Percentiles rank a stretch among this genome's conserved stretches.
phyloP scores from a whole-genome alignment of 192 early-diverging fungal genomes.

The Radiomyces spectabilis region DNA sequence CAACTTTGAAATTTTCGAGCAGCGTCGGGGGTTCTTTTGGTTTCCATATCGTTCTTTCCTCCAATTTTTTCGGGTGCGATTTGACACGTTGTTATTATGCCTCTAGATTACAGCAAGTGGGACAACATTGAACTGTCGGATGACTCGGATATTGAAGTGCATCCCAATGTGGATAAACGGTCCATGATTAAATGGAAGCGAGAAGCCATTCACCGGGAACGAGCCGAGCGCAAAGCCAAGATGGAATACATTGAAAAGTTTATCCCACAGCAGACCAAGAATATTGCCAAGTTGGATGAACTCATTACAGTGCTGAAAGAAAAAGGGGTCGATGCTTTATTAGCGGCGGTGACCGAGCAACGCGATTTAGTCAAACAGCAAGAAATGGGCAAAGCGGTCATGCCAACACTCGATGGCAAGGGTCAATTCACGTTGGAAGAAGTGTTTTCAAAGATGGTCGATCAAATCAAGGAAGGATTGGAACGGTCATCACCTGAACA shows the following conservation, averaged over 20 bases:
- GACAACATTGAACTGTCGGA: slow-evolving; percentile 93
- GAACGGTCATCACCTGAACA: slow-evolving; percentile 7
- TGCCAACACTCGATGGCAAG: neutral
- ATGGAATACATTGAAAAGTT: slow-evolving; percentile 36
- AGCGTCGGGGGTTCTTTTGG: neutral
- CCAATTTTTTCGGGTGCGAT: no score
- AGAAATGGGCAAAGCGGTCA: neutral
- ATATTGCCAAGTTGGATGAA: slow-evolving; percentile 11
- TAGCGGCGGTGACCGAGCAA: slow-evolving; percentile 5
- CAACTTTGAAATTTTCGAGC: neutral
- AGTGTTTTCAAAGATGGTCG: slow-evolving; percentile 42
- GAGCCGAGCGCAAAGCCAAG: slow-evolving; percentile 67
- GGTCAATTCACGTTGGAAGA: slow-evolving; percentile 30
- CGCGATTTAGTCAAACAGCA: slow-evolving; percentile 11
- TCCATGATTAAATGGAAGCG: slow-evolving; percentile 89
- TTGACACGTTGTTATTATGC: no score
- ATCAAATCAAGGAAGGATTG: slow-evolving; percentile 31
- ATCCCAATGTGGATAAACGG: slow-evolving; percentile 92
- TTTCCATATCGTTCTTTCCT: neutral
- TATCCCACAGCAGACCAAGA: slow-evolving; percentile 10
- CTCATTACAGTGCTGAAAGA: slow-evolving; percentile 10
- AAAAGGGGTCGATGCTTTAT: slow-evolving; percentile 10
- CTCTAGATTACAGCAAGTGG: slow-evolving; percentile 90
- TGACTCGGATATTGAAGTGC: slow-evolving; percentile 94
- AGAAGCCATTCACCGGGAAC: slow-evolving; percentile 79